Percentiles rank a stretch among this genome's conserved stretches.
phyloP scores from a whole-genome alignment of 345 rosid species.

The Physaria fendleri region DNA sequence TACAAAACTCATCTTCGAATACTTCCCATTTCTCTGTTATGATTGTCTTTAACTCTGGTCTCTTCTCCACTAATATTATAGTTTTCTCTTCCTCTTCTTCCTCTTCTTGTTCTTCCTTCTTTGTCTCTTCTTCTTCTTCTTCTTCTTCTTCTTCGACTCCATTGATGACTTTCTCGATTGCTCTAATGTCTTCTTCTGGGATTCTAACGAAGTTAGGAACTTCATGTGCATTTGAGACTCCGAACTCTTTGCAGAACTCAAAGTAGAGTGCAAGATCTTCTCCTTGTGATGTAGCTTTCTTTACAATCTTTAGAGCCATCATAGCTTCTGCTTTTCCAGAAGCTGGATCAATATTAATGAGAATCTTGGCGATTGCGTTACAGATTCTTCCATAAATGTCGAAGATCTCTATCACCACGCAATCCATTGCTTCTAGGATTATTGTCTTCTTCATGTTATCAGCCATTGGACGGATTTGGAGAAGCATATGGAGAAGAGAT shows the following conservation, averaged over 20 bases:
- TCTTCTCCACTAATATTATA: slow-evolving; percentile 22
- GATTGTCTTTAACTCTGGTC: slow-evolving; percentile 13
- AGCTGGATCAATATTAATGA: slow-evolving; percentile 31
- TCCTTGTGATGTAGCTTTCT: slow-evolving; percentile 47
- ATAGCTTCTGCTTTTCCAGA: slow-evolving; percentile 43
- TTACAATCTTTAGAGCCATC: slow-evolving; percentile 48
- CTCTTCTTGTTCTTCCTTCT: background rate
- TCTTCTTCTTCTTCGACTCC: slow-evolving; percentile 26
- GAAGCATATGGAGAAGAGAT: slow-evolving; percentile 51
- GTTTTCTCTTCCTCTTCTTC: slow-evolving; percentile 26
- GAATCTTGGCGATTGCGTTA: slow-evolving; percentile 39
- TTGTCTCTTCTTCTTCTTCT: slow-evolving; percentile 6
- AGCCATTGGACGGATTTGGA: slow-evolving; percentile 53
- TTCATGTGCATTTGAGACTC: slow-evolving; percentile 50
- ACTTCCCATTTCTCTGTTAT: slow-evolving; percentile 33
- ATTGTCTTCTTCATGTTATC: slow-evolving; percentile 44
- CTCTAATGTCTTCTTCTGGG: slow-evolving; percentile 45
- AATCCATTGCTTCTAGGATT: slow-evolving; percentile 76
- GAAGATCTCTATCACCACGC: slow-evolving; percentile 54
- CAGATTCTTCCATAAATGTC: slow-evolving; percentile 59
- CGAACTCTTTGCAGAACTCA: slow-evolving; percentile 49
- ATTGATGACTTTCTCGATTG: slow-evolving; percentile 40
- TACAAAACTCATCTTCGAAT: slow-evolving; percentile 26
- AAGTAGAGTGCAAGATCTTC: slow-evolving; percentile 48
- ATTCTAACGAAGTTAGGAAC: slow-evolving; percentile 40